These are phyloP conservation scores for Heliophila coronopifolia DNA, from an alignment of 441 rosid species.

Conservation along the genomic window DNA sequence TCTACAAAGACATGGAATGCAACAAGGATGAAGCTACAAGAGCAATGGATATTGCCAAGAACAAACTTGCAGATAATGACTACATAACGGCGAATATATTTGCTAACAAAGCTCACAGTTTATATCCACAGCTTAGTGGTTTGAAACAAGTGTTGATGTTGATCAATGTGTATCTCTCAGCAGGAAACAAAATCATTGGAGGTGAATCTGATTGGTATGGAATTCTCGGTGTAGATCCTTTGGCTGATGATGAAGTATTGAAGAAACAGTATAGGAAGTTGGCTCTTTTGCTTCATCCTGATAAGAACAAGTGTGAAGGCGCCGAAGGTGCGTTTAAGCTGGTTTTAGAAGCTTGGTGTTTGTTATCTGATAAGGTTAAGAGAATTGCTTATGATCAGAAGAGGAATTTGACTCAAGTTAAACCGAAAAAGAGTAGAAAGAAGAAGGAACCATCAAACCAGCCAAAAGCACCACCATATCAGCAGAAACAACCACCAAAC, in stretches of 20 bases:
- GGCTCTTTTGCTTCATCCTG: constrained; percentile 60
- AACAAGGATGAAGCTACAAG: constrained; percentile 60
- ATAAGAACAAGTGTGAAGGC: constrained; percentile 54
- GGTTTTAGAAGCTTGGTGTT: constrained; percentile 60
- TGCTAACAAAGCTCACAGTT: constrained; percentile 55
- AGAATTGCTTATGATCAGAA: constrained; percentile 48
- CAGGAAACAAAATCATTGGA: constrained; percentile 42
- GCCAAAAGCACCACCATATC: too few species aligned
- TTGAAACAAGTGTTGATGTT: constrained; percentile 54
- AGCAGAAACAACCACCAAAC: too few species aligned
- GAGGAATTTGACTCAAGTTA: constrained; percentile 32
- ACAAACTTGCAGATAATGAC: constrained; percentile 48
- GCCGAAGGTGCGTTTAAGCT: constrained; percentile 62
- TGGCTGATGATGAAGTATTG: constrained; percentile 46
- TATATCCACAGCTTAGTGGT: constrained; percentile 52
- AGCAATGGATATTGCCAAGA: constrained; percentile 63
- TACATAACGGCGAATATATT: constrained; percentile 48
- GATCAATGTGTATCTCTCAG: constrained; percentile 44
- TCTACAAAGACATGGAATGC: too few species aligned
- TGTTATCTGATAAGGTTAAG: constrained; percentile 49
- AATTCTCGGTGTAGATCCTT: constrained; percentile 42
- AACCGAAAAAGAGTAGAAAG: too few species aligned
- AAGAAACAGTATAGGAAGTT: constrained; percentile 56
- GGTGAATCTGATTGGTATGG: constrained; percentile 51
- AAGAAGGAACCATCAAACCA: too few species aligned